Conservation (phyloP, 2,329 filamentous ascomycete genomes). For the Tolypocladium amazonense region DNA sequence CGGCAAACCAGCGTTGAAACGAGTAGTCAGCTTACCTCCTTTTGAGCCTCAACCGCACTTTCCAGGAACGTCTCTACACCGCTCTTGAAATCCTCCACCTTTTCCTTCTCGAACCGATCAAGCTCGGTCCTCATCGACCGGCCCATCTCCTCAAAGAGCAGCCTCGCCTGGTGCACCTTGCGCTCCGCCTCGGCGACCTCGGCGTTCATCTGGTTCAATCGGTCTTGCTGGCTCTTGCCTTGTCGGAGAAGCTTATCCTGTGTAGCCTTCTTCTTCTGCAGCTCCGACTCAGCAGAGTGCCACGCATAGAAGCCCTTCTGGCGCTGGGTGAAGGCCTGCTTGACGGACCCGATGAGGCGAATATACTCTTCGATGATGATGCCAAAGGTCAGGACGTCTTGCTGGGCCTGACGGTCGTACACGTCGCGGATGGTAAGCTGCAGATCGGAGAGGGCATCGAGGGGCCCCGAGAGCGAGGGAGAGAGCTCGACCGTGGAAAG, state of each 20-base stretch:
- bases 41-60: conserved; percentile 94
- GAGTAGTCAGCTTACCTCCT: conserved; percentile 58
- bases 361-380: conserved; percentile 99
- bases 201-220: conserved; percentile 81
- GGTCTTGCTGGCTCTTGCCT: conserved; percentile 91
- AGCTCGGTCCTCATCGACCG: conserved; percentile 82
- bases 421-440: conserved; percentile 91
- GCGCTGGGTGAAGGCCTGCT: conserved; percentile 82
- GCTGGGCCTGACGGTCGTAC: conserved; percentile 92
- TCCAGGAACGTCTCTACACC: conserved; percentile 96
- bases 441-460: conserved; percentile 85
- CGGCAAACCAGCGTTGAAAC: neutral
- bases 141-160: conserved; percentile 97
- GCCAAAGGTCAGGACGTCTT: conserved; percentile 89
- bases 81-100: conserved; percentile 98
- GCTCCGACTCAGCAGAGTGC: conserved; percentile 81
- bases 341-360: conserved; percentile 86
- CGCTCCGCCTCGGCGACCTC: conserved; percentile 93
- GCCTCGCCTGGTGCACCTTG: conserved; percentile 77
- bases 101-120: conserved; percentile 90
- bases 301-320: conserved; percentile 95
- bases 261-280: conserved; percentile 77
- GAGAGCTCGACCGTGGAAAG: conserved; percentile 89
- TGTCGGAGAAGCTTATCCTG: conserved; percentile 95
- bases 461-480: conserved; percentile 72